These are phyloP conservation scores for Cladosporium sp. DNA, from an alignment of 2,329 filamentous ascomycete genomes.

Conservation along the genomic window DNA sequence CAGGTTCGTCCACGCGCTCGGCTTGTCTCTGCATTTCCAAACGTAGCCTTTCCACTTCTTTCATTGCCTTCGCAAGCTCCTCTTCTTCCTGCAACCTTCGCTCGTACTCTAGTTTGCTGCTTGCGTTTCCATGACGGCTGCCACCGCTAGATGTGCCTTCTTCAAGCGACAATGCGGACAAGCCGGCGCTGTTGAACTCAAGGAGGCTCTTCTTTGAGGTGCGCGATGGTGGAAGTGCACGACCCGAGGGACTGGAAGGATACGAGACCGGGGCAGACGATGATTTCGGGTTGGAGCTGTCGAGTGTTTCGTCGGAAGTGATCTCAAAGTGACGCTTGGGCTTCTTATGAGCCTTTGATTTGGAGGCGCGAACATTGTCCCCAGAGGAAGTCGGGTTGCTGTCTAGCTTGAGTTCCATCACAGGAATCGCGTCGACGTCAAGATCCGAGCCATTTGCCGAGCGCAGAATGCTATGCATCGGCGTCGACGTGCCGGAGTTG, in stretches of 20 bases:
- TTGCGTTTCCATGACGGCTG: conserved; percentile 19
- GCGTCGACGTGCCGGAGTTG: conserved; percentile 66
- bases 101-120: conserved; percentile 60
- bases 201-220: conserved; percentile 67
- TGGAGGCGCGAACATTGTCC: conserved; percentile 16
- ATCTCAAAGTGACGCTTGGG: conserved; percentile 47
- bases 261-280: conserved; percentile 18
- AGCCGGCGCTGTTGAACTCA: conserved; percentile 82
- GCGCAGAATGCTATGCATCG: conserved; percentile 72
- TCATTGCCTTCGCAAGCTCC: conserved; percentile 86
- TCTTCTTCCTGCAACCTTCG: conserved; percentile 73
- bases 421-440: conserved; percentile 92
- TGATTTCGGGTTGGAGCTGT: conserved; percentile 34
- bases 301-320: conserved; percentile 52
- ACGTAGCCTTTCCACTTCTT: conserved; percentile 81
- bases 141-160: conserved; percentile 40
- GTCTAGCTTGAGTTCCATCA: conserved; percentile 86
- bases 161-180: conserved; percentile 72
- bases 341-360: conserved; percentile 27
- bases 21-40: conserved; percentile 86
- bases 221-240: conserved; percentile 18
- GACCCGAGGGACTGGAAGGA: conserved; percentile 11
- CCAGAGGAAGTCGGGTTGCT: conserved; percentile 22
- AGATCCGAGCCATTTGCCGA: conserved; percentile 73
- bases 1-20: conserved; percentile 61